Evolutionary conservation across 2,329 filamentous ascomycete genomes (phyloP).

Genomic region (Pseudogymnoascus sp.): DNA sequence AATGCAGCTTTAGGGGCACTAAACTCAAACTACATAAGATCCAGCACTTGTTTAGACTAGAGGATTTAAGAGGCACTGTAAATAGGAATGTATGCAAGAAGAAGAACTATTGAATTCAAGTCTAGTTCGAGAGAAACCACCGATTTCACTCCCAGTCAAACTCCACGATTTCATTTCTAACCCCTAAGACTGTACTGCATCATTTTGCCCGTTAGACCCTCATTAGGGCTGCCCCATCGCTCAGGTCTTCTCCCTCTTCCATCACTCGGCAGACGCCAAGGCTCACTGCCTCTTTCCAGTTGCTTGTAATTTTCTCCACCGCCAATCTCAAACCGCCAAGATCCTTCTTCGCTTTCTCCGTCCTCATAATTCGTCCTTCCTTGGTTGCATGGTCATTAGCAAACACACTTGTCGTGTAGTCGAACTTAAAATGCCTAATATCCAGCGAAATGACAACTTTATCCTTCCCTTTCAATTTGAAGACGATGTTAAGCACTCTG

Average conservation of each 20-base stretch:
- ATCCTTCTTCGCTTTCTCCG: conserved; percentile 9
- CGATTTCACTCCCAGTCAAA: not conserved
- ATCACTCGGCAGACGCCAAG: conserved; percentile 14
- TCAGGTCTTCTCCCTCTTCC: not conserved
- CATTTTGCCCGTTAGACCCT: not conserved
- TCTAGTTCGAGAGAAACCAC: not conserved
- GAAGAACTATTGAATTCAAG: not conserved
- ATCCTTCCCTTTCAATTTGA: conserved; percentile 16
- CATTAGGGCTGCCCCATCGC: not conserved
- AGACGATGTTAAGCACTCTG: conserved; percentile 18
- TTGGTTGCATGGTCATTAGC: not conserved
- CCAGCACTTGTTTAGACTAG: no score
- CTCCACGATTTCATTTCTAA: no score
- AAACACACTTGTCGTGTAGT: not conserved
- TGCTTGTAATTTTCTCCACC: conserved; percentile 18
- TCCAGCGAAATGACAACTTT: conserved; percentile 16
- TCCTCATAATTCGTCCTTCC: conserved; percentile 9
- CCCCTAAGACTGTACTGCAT: no score
- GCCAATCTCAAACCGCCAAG: conserved; percentile 17
- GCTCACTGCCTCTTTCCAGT: conserved; percentile 15
- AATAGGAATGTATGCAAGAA: not conserved
- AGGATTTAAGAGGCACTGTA: no score
- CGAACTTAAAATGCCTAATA: not conserved
- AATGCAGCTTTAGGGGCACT: no score
- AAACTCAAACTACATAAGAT: no score